Evolutionary conservation across 331 rosid genomes (phyloP), one percentile per base, ranked within the genome.

Genomic region (Erythrophleum ivorense): DNA sequence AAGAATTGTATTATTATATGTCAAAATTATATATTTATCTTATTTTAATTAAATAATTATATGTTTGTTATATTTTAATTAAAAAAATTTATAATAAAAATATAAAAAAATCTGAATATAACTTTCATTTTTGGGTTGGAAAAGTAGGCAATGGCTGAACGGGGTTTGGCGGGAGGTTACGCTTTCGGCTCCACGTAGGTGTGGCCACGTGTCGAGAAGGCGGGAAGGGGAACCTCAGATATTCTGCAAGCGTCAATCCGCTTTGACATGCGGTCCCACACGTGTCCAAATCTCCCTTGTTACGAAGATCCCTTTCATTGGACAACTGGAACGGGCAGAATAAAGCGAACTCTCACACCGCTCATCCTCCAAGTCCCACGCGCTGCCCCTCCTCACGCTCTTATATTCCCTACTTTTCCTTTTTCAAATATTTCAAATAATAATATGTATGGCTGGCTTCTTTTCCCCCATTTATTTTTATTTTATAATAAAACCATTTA

Each of bases 221-320:
- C 29, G 31, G 64, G 14, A 48, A 11, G n/a, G 45, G 80, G 59
- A 75, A 72, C 10, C 57, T 84, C 15, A 83, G 80, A 80, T 78
- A 52, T 29, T 66, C 49, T 49, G 78, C 33, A 75, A 41, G 81
- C 79, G 71, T 41, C 79, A 54, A 59, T 75, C 54, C 41, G 0
- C 6, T 80, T 80, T 62, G 64, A 75, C 82, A 68, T 79, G 84
- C 81, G 18, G 45, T 75, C 69, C 9, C 73, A 75, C 84, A 80
- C 84, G 84, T 80, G 84, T 69, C 84, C 0, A 29, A 12, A 24
- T 79, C 67, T 31, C 41, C 18, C 7, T 15, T 49, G 77, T 67
- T 58, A 49, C 85, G 59, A 76, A 29, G n/a, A 69, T 38, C 58
- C 29, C 57, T 77, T 77, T 77, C 78, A 69, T 76, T 48, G 59